Percentiles rank a stretch among this genome's conserved stretches.
These are phyloP conservation scores for Hericium alpestre DNA, from an alignment of 768 basidiomycete species.

Conservation along the genomic window DNA sequence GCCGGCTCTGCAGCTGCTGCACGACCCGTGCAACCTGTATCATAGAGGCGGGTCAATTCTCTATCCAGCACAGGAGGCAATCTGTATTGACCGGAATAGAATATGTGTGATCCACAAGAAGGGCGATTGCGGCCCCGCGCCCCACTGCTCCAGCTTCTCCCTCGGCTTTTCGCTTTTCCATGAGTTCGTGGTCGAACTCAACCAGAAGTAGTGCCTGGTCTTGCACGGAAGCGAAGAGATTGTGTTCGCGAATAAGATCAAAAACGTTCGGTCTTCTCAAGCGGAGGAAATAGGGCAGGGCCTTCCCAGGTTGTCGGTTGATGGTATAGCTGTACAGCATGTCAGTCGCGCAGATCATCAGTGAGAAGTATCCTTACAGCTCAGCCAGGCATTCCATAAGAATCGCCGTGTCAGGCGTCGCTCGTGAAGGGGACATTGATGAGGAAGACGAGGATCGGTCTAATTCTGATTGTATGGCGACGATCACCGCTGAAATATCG, in stretches of 20 bases:
- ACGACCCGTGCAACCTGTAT: slow-evolving; percentile 80
- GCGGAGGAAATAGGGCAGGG: slow-evolving; percentile 80
- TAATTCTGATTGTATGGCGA: slow-evolving; percentile 78
- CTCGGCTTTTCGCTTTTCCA: slow-evolving; percentile 40
- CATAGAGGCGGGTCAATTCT: too few relatives aligned
- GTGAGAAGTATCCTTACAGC: slow-evolving; percentile 38
- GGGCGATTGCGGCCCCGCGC: slow-evolving; percentile 68
- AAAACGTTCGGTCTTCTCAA: slow-evolving; percentile 85
- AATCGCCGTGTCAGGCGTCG: slow-evolving; percentile 39
- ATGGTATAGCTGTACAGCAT: slow-evolving; percentile 54
- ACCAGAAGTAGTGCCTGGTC: slow-evolving; percentile 88
- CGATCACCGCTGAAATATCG: slow-evolving; percentile 75
- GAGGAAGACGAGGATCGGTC: slow-evolving; percentile 50
- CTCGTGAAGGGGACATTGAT: slow-evolving; percentile 21
- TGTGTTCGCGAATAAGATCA: slow-evolving; percentile 86
- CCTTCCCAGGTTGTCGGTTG: slow-evolving; percentile 90
- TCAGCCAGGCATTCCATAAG: slow-evolving; percentile 96
- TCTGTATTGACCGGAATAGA: slow-evolving; percentile 73
- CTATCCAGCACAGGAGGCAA: neutral
- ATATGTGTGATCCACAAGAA: slow-evolving; percentile 90
- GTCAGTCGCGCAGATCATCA: neutral
- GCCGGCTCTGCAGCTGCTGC: slow-evolving; percentile 65
- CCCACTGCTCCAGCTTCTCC: slow-evolving; percentile 29
- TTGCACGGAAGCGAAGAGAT: slow-evolving; percentile 88
- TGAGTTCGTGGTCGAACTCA: slow-evolving; percentile 87